Base-by-base conservation (phyloP, 2,329 filamentous ascomycete genomes). In the Penicillium sp. region DNA sequence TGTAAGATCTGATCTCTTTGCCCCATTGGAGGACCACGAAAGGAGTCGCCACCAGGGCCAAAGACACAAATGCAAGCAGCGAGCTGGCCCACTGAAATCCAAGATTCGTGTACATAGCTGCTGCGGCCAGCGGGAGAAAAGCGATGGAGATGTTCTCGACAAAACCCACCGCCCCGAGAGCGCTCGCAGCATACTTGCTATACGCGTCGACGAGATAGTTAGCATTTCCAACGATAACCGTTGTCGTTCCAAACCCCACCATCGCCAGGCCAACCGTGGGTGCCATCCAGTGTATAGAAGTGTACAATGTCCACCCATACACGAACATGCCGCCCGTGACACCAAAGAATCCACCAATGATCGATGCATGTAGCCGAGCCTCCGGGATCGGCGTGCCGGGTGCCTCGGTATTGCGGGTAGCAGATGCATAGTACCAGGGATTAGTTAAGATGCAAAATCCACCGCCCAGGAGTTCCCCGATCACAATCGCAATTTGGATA, bases 151-250 rank as follows among this genome's bases (percentile, higher is more conserved):
- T 56, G 54, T 78, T 80, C 7, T 79, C 67, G 1, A 78, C 70
- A 2, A 81, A 69, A 0, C 76, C 77, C 3, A 77, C 78, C 0
- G 78, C 79, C 0, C 76, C 75, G 0, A 80, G 67, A 0, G 79
- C 77, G 3, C 75, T 78, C 0, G 78, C 78, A 3, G 80, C 78
- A 54, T 78, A 80, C 33, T 76, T 71, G 27, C 78, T 75, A 53
- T 81, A 82, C 0, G 79, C 75, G 59, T 82, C 78, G 2, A 74
- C 76, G 21, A 79, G 68, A 46, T 80, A 80, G 68, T 82, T 82
- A 2, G 80, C 73, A 3, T 77, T 79, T 17, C 77, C 77, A 59
- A 82, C 73, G 57, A 77, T 75, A 21, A 79, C 80, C 6, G 70
- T 69, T 13, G 73, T 74, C 1, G 79, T 78, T 10, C 70, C 75